Conservation (phyloP, 1,284 basidiomycete genomes). For the Fistulina hepatica region DNA sequence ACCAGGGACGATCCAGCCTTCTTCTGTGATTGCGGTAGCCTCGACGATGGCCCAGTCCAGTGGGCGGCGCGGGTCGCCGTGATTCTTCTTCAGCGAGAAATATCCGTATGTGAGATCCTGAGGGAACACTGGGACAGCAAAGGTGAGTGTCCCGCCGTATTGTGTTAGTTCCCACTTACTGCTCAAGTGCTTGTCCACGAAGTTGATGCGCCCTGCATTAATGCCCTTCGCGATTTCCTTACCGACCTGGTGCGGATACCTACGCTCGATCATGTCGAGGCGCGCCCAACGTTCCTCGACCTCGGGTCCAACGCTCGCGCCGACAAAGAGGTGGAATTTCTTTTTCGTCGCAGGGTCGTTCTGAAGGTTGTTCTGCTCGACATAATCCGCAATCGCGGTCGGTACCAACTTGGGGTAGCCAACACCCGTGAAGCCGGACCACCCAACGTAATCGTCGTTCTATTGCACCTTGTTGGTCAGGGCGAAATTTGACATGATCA, state of each 20-base stretch:
- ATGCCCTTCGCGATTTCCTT: slow-evolving; percentile 40
- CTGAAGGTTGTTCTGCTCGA: slow-evolving; percentile 33
- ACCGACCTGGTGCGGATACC: slow-evolving; percentile 42
- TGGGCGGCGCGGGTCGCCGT: slow-evolving; percentile 32
- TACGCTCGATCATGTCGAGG: slow-evolving; percentile 36
- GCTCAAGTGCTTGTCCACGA: slow-evolving; percentile 36
- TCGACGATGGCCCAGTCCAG: slow-evolving; percentile 44
- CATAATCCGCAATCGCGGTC: slow-evolving; percentile 37
- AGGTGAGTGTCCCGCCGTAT: not conserved
- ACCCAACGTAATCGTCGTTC: slow-evolving; percentile 33
- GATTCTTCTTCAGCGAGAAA: slow-evolving; percentile 32
- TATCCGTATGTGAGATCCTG: slow-evolving; percentile 41
- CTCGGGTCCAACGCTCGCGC: slow-evolving; percentile 37
- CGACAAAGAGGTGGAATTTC: slow-evolving; percentile 41
- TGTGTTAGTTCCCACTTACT: slow-evolving; percentile 19
- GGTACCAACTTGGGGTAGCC: slow-evolving; percentile 40
- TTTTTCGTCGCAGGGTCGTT: slow-evolving; percentile 33
- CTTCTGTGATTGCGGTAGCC: slow-evolving; percentile 40
- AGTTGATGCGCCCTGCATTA: slow-evolving; percentile 35
- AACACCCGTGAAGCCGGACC: slow-evolving; percentile 35
- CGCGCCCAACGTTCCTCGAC: slow-evolving; percentile 38
- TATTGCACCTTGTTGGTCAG: slow-evolving; percentile 11
- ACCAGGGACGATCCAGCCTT: slow-evolving; percentile 38
- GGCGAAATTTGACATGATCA: not conserved
- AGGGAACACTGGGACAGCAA: slow-evolving; percentile 29